A percentile compares a stretch with the other conserved stretches of the same genome.
phyloP scores from a whole-genome alignment of 2,329 filamentous ascomycete species.

The Xylaria polymorpha region DNA sequence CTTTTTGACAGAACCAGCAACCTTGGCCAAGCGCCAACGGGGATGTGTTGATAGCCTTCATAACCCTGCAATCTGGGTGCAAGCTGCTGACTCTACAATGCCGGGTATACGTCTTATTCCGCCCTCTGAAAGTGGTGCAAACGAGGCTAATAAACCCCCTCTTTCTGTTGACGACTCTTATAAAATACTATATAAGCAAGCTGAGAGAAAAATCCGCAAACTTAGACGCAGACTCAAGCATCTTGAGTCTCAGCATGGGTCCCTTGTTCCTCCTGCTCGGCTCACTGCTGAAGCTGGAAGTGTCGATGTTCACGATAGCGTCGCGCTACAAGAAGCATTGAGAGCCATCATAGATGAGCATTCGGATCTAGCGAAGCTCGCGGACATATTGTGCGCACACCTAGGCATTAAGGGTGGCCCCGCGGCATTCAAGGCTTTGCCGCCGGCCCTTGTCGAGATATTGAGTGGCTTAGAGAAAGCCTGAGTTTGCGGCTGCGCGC shows the following conservation, averaged over 20 bases:
- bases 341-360: constrained; percentile 40
- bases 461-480: constrained; percentile 22
- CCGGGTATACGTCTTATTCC: constrained; percentile 31
- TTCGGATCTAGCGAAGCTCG: constrained; percentile 35
- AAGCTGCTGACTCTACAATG: constrained; percentile 1
- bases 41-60: constrained; percentile 24
- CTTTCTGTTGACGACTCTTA: constrained; percentile 14
- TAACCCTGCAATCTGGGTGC: constrained; percentile 21
- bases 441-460: constrained; percentile 12
- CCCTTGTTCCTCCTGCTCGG: constrained; percentile 36
- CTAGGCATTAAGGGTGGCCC: constrained; percentile 28
- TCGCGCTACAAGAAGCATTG: constrained; percentile 24
- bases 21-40: constrained; percentile 31
- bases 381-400: constrained; percentile 39
- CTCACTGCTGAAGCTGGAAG: constrained; percentile 37
- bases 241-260: neutral
- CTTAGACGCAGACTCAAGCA: constrained; percentile 1
- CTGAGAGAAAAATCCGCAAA: neutral
- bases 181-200: neutral
- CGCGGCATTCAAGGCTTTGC: constrained; percentile 11
- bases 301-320: constrained; percentile 31
- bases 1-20: neutral
- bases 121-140: constrained; percentile 22
- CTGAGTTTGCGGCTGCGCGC: neutral
- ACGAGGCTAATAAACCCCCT: neutral